Conservation (phyloP, 2,329 filamentous ascomycete genomes). For the Mycosphaerella sp. region DNA sequence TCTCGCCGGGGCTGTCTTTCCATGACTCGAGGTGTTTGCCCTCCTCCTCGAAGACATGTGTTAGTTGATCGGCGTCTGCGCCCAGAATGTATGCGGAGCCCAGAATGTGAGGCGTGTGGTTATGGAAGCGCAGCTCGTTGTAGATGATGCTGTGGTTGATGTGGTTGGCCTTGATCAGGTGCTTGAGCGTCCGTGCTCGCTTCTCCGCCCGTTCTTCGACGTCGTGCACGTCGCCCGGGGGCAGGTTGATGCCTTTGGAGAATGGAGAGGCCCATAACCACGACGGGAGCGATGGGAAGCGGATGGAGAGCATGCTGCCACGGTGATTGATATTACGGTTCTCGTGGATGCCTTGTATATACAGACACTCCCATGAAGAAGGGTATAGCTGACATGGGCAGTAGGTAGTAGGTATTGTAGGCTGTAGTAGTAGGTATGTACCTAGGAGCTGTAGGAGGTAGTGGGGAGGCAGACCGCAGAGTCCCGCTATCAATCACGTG, state of each 20-base stretch:
- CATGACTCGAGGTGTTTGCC: constrained; percentile 68
- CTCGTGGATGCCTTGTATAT: too few relatives aligned
- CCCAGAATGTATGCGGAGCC: constrained; percentile 81
- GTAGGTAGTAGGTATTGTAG: too few relatives aligned
- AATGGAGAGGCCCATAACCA: constrained; percentile 22
- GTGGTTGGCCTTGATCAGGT: constrained; percentile 86
- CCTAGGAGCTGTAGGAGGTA: too few relatives aligned
- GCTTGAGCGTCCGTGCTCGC: constrained; percentile 74
- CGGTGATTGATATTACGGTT: neutral
- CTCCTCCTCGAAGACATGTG: constrained; percentile 73
- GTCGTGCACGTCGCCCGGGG: constrained; percentile 66
- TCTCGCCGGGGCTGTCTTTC: constrained; percentile 76
- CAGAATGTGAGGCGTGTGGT: constrained; percentile 76
- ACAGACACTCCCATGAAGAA: too few relatives aligned
- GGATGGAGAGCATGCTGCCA: constrained; percentile 13
- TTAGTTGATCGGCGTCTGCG: constrained; percentile 64
- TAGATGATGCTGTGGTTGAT: constrained; percentile 80
- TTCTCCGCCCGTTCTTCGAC: constrained; percentile 76
- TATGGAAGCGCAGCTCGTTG: constrained; percentile 67
- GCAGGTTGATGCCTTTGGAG: constrained; percentile 43
- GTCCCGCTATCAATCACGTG: too few relatives aligned
- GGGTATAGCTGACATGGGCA: too few relatives aligned
- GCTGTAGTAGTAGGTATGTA: too few relatives aligned
- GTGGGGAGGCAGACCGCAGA: too few relatives aligned
- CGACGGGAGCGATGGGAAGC: constrained; percentile 27